Evolutionary conservation across 2,329 filamentous ascomycete genomes (phyloP).

Genomic region (Aschersonia sp.): DNA sequence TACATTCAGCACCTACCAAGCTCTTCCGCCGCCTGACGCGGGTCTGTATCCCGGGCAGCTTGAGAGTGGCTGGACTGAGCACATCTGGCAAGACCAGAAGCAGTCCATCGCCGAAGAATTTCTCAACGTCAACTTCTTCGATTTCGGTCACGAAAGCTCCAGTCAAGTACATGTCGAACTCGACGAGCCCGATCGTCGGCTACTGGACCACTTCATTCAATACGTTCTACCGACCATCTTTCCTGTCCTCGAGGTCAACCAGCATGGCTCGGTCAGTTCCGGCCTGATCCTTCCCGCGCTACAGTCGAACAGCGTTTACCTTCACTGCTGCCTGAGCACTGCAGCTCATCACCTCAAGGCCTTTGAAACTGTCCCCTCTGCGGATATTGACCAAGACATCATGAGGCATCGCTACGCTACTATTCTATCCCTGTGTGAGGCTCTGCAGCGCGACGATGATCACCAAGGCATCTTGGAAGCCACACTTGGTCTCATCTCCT

Average conservation of each 20-base stretch:
- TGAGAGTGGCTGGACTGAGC: conserved; percentile 47
- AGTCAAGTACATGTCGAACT: conserved; percentile 66
- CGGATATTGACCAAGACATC: conserved; percentile 79
- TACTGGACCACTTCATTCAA: conserved; percentile 84
- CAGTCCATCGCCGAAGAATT: conserved; percentile 54
- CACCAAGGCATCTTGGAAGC: conserved; percentile 85
- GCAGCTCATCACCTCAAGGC: conserved; percentile 87
- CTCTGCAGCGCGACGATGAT: conserved; percentile 65
- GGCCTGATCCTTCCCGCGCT: conserved; percentile 79
- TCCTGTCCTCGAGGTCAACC: conserved; percentile 80
- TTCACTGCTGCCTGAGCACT: conserved; percentile 91
- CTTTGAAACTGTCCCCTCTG: conserved; percentile 41
- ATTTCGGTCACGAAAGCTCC: conserved; percentile 57
- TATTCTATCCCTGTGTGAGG: conserved; percentile 72
- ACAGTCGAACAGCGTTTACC: conserved; percentile 81
- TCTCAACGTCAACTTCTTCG: conserved; percentile 68
- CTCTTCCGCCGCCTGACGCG: conserved; percentile 57
- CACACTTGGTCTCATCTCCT: conserved; percentile 88
- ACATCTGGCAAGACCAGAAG: conserved; percentile 24
- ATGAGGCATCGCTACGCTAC: conserved; percentile 84
- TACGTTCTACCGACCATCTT: conserved; percentile 82
- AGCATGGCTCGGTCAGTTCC: conserved; percentile 66
- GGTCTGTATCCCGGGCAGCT: conserved; percentile 47
- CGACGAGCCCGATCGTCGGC: conserved; percentile 72
- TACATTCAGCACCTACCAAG: conserved; percentile 83